phyloP scores from a whole-genome alignment of 1,284 basidiomycete species.

The Ceratobasidium sp. region DNA sequence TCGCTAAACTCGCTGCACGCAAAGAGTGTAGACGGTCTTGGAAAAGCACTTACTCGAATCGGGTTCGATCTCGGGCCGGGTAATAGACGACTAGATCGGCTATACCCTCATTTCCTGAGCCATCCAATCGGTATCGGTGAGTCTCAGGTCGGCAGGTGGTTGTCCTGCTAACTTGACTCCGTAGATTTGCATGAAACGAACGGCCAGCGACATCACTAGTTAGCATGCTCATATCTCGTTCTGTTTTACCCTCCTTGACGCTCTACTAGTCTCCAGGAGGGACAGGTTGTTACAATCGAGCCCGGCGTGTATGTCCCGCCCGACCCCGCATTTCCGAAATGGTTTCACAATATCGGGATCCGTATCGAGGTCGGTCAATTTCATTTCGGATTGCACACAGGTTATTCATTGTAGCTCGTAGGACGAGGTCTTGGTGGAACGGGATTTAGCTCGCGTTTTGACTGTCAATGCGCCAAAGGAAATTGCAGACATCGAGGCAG shows the following conservation, averaged over 20 bases:
- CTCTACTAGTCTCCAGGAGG: slow-evolving; percentile 65
- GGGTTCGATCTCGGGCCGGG: slow-evolving; percentile 76
- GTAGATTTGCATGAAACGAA: slow-evolving; percentile 83
- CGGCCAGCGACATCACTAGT: slow-evolving; percentile 40
- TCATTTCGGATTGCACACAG: background rate
- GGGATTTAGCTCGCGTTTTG: slow-evolving; percentile 65
- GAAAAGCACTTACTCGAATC: slow-evolving; percentile 79
- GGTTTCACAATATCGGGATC: slow-evolving; percentile 89
- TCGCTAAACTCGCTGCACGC: slow-evolving; percentile 84
- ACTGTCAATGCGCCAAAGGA: slow-evolving; percentile 89
- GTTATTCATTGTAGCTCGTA: slow-evolving; percentile 49
- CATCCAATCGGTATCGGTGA: slow-evolving; percentile 86
- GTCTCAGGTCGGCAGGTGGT: slow-evolving; percentile 48
- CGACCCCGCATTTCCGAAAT: slow-evolving; percentile 76
- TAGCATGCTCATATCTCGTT: too few relatives aligned
- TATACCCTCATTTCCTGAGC: slow-evolving; percentile 89
- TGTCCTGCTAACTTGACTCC: slow-evolving; percentile 16
- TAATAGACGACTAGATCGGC: slow-evolving; percentile 70
- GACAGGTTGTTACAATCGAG: slow-evolving; percentile 90
- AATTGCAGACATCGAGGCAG: slow-evolving; percentile 86
- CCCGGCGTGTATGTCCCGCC: slow-evolving; percentile 89
- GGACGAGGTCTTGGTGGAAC: slow-evolving; percentile 82
- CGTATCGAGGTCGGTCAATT: slow-evolving; percentile 76
- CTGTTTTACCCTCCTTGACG: too few relatives aligned
- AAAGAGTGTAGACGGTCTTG: slow-evolving; percentile 74